Percentiles rank a stretch among this genome's conserved stretches.
Evolutionary conservation across 345 rosid species (phyloP).

Genomic region (Lepidium africanum): DNA sequence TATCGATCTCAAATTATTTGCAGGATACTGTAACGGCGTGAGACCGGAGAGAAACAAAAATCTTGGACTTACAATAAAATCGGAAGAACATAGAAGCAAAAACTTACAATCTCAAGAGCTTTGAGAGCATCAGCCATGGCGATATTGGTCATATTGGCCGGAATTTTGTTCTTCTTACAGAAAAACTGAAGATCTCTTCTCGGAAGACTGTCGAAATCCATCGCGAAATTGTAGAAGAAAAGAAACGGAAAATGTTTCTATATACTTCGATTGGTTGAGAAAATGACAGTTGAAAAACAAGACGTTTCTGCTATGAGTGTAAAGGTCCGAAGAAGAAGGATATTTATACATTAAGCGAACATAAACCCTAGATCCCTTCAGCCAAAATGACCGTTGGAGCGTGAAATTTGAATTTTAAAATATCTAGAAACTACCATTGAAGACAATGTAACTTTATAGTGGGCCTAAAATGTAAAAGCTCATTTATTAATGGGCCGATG

Average conservation of each 20-base stretch:
- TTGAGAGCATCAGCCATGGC: constrained; percentile 92
- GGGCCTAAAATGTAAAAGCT: constrained; percentile 10
- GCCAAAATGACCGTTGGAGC: constrained; percentile 46
- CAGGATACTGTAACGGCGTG: background rate
- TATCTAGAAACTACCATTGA: background rate
- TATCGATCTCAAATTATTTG: background rate
- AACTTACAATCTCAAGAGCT: constrained; percentile 55
- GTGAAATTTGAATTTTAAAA: constrained; percentile 40
- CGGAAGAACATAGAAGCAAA: background rate
- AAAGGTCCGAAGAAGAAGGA: background rate
- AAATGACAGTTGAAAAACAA: constrained; percentile 23
- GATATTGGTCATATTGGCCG: constrained; percentile 77
- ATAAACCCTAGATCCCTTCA: constrained; percentile 29
- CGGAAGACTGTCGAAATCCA: constrained; percentile 71
- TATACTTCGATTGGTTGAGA: background rate
- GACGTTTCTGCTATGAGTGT: constrained; percentile 19
- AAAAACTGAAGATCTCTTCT: constrained; percentile 90
- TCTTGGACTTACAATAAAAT: background rate
- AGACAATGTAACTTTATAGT: background rate
- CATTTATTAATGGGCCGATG: constrained; percentile 9
- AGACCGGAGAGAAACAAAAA: background rate
- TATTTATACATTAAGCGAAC: constrained; percentile 13
- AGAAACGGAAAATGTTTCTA: background rate
- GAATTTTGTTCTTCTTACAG: constrained; percentile 90
- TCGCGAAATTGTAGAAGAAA: constrained; percentile 10